These are phyloP conservation scores for Aphanomyces cochlioides DNA, from an alignment of 352 stramenopile genomes.

Conservation along the genomic window DNA sequence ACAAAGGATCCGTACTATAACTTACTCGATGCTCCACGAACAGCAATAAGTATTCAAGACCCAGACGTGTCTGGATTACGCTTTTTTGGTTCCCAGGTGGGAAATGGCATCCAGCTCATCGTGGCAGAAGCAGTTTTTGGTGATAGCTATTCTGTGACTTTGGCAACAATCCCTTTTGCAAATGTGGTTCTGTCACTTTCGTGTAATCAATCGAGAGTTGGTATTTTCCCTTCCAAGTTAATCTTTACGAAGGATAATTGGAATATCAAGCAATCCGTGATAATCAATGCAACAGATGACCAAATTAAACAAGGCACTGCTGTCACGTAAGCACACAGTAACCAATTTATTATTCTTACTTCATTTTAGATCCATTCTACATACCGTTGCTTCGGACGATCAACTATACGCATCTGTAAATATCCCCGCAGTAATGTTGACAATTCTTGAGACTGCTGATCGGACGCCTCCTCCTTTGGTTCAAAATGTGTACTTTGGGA, in stretches of 20 bases:
- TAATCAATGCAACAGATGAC: background rate
- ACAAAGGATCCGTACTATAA: conserved; percentile 7
- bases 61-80: conserved; percentile 3
- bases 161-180: conserved; percentile 16
- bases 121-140: conserved; percentile 16
- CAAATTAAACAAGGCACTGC: background rate
- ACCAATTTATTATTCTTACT: background rate
- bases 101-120: conserved; percentile 5
- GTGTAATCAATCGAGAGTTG: background rate
- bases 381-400: conserved; percentile 16
- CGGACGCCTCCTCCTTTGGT: conserved; percentile 1
- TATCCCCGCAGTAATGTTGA: background rate
- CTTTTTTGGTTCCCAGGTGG: background rate
- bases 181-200: background rate
- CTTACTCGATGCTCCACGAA: background rate
- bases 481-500: conserved; percentile 10
- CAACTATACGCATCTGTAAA: background rate
- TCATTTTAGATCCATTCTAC: conserved; percentile 1
- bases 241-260: conserved; percentile 3
- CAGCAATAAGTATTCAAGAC: background rate
- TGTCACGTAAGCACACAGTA: background rate
- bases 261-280: conserved; percentile 18
- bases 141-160: conserved; percentile 5
- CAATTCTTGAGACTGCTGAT: conserved; percentile 8
- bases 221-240: background rate